These are phyloP conservation scores for Dactylellina drechsleri DNA, from an alignment of 2,329 filamentous ascomycete species.

Conservation along the genomic window DNA sequence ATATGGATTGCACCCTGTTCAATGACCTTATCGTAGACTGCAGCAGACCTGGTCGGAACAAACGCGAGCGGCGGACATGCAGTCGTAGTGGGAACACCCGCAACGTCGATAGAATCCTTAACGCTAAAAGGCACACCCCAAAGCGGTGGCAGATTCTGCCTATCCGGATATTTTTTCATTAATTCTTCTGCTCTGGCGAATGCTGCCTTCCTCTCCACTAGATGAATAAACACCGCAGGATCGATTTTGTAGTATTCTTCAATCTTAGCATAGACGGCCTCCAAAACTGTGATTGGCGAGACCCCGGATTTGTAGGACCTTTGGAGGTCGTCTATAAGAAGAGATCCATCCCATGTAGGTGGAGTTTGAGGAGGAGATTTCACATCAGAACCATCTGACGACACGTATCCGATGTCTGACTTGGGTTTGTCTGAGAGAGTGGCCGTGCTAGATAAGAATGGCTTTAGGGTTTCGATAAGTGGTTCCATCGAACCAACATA, in stretches of 20 bases:
- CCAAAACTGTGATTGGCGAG: conserved; percentile 64
- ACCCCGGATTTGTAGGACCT: conserved; percentile 64
- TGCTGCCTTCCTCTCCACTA: conserved; percentile 60
- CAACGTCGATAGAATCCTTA: conserved; percentile 69
- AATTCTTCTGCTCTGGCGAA: conserved; percentile 61
- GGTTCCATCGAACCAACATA: conserved; percentile 58
- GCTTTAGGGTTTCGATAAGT: conserved; percentile 40
- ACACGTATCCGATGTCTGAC: conserved; percentile 55
- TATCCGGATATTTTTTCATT: conserved; percentile 60
- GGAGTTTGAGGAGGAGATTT: conserved; percentile 58
- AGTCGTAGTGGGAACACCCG: conserved; percentile 66
- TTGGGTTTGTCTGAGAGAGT: conserved; percentile 18
- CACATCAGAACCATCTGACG: conserved; percentile 54
- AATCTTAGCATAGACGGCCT: conserved; percentile 65
- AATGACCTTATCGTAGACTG: conserved; percentile 62
- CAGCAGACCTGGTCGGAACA: conserved; percentile 61
- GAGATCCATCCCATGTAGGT: conserved; percentile 62
- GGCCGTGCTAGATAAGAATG: conserved; percentile 12
- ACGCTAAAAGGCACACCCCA: conserved; percentile 70
- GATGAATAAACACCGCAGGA: conserved; percentile 63
- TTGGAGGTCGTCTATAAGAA: conserved; percentile 64
- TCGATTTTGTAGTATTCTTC: conserved; percentile 62
- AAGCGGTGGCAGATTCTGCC: conserved; percentile 64
- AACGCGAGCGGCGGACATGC: conserved; percentile 65
- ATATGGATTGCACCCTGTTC: conserved; percentile 63